Conservation (phyloP, 2,329 filamentous ascomycete species). For the Fusarium sp. region DNA sequence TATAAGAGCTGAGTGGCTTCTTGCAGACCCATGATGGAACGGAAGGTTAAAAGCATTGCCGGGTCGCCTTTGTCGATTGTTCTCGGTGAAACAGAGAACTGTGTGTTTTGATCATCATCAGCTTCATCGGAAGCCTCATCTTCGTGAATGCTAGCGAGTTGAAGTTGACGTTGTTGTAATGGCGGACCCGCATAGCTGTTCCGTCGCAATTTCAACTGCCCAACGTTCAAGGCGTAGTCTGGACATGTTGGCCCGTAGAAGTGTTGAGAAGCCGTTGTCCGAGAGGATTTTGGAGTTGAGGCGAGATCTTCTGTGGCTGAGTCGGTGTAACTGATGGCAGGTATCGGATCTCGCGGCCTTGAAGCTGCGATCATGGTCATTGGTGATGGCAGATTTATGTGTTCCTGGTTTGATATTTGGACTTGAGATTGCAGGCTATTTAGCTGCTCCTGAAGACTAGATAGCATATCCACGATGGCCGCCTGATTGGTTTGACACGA, state of each 20-base stretch:
- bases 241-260: conserved; percentile 49
- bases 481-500: conserved; percentile 14
- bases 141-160: conserved; percentile 33
- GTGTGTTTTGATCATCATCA: conserved; percentile 2
- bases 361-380: neutral
- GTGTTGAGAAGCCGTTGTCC: conserved; percentile 15
- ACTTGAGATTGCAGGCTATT: conserved; percentile 32
- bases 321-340: neutral
- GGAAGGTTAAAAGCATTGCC: conserved; percentile 26
- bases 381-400: conserved; percentile 9
- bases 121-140: conserved; percentile 18
- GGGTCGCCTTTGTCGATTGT: conserved; percentile 21
- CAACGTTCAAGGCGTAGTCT: conserved; percentile 47
- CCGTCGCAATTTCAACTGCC: conserved; percentile 38
- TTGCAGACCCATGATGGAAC: conserved; percentile 19
- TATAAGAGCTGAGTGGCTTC: conserved; percentile 26
- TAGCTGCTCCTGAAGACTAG: conserved; percentile 23
- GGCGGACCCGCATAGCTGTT: conserved; percentile 8
- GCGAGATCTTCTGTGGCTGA: neutral
- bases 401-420: conserved; percentile 3
- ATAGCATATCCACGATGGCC: conserved; percentile 28
- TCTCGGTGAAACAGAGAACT: conserved; percentile 5
- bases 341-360: neutral
- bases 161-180: conserved; percentile 24
- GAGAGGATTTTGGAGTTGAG: conserved; percentile 4